Percentiles rank a stretch among this genome's conserved stretches.
Conservation (phyloP, 352 stramenopile genomes). For the Pelagophyceae sp. region DNA sequence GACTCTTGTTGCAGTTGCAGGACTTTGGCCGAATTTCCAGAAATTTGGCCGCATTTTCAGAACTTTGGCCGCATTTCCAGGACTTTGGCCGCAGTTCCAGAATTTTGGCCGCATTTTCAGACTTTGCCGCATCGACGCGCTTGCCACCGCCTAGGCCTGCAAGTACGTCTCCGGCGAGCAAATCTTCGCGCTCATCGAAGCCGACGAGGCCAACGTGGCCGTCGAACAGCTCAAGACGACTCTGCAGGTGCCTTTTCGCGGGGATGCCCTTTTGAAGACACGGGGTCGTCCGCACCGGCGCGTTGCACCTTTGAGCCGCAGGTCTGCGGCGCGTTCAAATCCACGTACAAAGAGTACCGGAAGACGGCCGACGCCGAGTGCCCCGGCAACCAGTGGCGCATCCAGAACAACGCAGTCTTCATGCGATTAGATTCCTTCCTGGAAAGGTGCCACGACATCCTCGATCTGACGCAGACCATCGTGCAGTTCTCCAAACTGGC, state of each 20-base stretch:
- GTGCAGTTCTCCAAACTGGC: conserved; percentile 95
- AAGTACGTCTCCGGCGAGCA: conserved; percentile 85
- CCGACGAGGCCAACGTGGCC: conserved; percentile 81
- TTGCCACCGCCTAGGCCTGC: no score
- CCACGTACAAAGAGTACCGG: conserved; percentile 96
- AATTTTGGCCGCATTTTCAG: no score
- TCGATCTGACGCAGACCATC: conserved; percentile 93
- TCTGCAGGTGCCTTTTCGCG: conserved; percentile 45
- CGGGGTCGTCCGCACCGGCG: conserved; percentile 28
- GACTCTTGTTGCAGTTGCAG: conserved; percentile 42
- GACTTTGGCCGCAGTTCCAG: no score
- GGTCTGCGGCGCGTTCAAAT: conserved; percentile 93
- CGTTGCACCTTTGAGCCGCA: no score
- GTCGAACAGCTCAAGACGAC: conserved; percentile 84
- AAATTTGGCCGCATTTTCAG: no score
- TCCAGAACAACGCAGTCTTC: conserved; percentile 95
- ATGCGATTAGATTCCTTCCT: conserved; percentile 91
- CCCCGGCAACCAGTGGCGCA: conserved; percentile 91
- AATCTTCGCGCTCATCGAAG: conserved; percentile 91
- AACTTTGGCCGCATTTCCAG: no score
- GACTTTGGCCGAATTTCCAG: no score
- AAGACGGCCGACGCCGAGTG: conserved; percentile 89
- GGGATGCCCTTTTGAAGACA: no score
- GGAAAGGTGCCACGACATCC: conserved; percentile 91
- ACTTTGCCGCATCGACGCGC: no score